A percentile compares a stretch with the other conserved stretches of the same genome.
Conservation (phyloP, 805 yeast genomes). For the Kodamaea hsintzibuensis region DNA sequence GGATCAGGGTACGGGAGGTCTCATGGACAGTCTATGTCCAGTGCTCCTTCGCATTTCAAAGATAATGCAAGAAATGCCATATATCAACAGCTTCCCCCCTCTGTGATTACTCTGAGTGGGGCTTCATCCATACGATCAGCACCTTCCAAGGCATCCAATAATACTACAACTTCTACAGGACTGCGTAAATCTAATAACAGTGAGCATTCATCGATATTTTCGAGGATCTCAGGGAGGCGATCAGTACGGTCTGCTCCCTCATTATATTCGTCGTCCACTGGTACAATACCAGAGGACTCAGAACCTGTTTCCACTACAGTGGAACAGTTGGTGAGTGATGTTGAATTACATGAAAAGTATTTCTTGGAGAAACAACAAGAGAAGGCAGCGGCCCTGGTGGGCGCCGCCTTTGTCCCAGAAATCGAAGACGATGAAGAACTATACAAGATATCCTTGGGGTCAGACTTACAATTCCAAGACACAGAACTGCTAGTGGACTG, state of each 20-base stretch:
- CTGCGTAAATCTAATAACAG: background rate
- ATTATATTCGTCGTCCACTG: constrained; percentile 41
- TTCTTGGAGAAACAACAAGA: constrained; percentile 16
- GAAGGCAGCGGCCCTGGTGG: background rate
- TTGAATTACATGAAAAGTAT: constrained; percentile 37
- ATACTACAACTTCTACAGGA: background rate
- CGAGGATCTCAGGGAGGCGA: constrained; percentile 24
- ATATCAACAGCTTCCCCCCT: constrained; percentile 41
- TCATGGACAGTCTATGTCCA: constrained; percentile 6
- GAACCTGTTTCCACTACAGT: constrained; percentile 44
- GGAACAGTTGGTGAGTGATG: constrained; percentile 45
- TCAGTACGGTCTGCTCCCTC: constrained; percentile 46
- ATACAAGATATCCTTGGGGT: constrained; percentile 40
- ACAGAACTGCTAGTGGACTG: constrained; percentile 48
- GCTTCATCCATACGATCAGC: constrained; percentile 42
- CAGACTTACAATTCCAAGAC: constrained; percentile 40
- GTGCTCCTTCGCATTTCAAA: constrained; percentile 41
- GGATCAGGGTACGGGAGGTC: constrained; percentile 9
- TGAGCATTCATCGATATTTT: constrained; percentile 33
- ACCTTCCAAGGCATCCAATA: constrained; percentile 22
- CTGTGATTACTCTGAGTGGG: constrained; percentile 22
- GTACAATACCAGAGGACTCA: constrained; percentile 46
- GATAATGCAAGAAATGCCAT: constrained; percentile 46
- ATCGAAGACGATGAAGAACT: constrained; percentile 26
- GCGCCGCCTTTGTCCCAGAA: background rate